These are phyloP conservation scores for Anastatica hierochuntica DNA, from an alignment of 345 rosid genomes.

Conservation along the genomic window DNA sequence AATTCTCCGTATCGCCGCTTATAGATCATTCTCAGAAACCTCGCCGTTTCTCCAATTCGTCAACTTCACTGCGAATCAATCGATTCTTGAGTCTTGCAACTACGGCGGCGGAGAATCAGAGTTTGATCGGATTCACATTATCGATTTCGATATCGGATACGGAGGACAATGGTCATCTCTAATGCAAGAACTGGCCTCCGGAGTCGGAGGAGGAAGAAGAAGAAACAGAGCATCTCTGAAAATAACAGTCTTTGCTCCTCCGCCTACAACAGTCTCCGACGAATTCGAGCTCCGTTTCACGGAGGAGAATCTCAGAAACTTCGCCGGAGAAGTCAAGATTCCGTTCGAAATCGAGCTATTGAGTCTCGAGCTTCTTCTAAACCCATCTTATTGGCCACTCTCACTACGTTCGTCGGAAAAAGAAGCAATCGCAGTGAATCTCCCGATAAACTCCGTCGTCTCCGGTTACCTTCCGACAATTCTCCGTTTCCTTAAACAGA, in stretches of 20 bases:
- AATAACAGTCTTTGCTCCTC: conserved; percentile 55
- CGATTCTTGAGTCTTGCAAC: conserved; percentile 57
- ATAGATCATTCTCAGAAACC: conserved; percentile 73
- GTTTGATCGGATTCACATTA: conserved; percentile 45
- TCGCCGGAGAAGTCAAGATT: conserved; percentile 60
- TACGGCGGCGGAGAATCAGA: conserved; percentile 7
- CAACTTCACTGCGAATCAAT: conserved; percentile 87
- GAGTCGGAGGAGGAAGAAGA: background rate
- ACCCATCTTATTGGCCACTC: conserved; percentile 41
- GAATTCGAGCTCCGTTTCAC: conserved; percentile 62
- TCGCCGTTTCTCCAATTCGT: conserved; percentile 81
- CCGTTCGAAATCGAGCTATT: conserved; percentile 56
- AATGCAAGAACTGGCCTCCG: conserved; percentile 75
- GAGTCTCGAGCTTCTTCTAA: conserved; percentile 41
- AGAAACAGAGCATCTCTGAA: conserved; percentile 46
- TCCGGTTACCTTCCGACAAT: conserved; percentile 51
- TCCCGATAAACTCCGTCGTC: conserved; percentile 49
- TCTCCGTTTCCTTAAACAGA: conserved; percentile 60
- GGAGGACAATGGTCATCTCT: conserved; percentile 96
- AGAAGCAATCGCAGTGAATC: conserved; percentile 69
- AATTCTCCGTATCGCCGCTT: conserved; percentile 72
- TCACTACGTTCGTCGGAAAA: conserved; percentile 27
- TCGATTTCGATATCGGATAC: conserved; percentile 79
- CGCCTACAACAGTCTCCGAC: conserved; percentile 35
- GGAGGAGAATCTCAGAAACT: conserved; percentile 51